Percentiles rank a stretch among this genome's conserved stretches.
phyloP scores from a whole-genome alignment of 768 basidiomycete species.

The Xanthoconium stramineum region DNA sequence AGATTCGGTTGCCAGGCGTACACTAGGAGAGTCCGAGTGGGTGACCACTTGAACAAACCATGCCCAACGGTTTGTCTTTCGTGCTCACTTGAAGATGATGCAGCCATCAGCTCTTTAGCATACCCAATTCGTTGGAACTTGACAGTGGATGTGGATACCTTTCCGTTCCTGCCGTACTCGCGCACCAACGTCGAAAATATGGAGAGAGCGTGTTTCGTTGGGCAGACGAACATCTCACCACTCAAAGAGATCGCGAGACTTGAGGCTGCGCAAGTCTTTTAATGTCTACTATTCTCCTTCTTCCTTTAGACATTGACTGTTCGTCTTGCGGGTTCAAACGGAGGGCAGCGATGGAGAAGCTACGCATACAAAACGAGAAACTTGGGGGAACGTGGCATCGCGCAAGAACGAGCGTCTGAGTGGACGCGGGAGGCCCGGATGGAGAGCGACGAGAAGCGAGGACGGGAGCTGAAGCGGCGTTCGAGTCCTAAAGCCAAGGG shows the following conservation, averaged over 20 bases:
- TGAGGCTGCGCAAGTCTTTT: slow-evolving; percentile 66
- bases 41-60: slow-evolving; percentile 80
- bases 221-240: slow-evolving; percentile 72
- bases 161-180: slow-evolving; percentile 77
- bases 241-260: slow-evolving; percentile 74
- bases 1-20: slow-evolving; percentile 74
- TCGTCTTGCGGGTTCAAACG: slow-evolving; percentile 22
- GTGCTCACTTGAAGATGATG: too few relatives aligned
- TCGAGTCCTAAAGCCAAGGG: slow-evolving; percentile 47
- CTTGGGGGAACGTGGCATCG: slow-evolving; percentile 73
- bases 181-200: slow-evolving; percentile 86
- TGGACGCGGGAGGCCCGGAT: slow-evolving; percentile 70
- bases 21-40: slow-evolving; percentile 71
- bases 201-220: slow-evolving; percentile 82
- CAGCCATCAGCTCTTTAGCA: slow-evolving; percentile 37
- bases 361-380: slow-evolving; percentile 68
- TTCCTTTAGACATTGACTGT: too few relatives aligned
- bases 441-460: slow-evolving; percentile 77
- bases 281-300: slow-evolving; percentile 48
- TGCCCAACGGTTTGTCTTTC: slow-evolving; percentile 70
- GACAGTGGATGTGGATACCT: slow-evolving; percentile 66
- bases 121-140: slow-evolving; percentile 72
- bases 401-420: slow-evolving; percentile 74
- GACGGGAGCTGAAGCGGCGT: slow-evolving; percentile 51
- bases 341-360: slow-evolving; percentile 60